phyloP scores from a whole-genome alignment of 2,329 filamentous ascomycete genomes.

The Botrytis deweyae region DNA sequence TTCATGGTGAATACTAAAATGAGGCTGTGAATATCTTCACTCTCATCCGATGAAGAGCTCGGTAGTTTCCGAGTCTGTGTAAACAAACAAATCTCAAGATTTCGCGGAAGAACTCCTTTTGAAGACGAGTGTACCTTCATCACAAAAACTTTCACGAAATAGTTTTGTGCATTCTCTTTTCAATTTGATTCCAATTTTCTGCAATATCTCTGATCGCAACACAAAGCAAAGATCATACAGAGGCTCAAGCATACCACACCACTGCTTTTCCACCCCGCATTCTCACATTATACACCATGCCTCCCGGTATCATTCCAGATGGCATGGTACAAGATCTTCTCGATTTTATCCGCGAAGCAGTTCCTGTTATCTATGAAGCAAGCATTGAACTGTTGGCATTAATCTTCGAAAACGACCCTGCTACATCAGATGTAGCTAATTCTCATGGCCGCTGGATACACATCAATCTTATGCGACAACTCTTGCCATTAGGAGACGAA shows the following conservation, averaged over 20 bases:
- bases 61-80: neutral
- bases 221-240: neutral
- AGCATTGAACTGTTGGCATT: neutral
- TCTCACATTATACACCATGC: neutral
- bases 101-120: neutral
- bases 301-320: neutral
- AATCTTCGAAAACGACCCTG: neutral
- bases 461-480: neutral
- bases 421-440: neutral
- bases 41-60: conserved; percentile 2
- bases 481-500: neutral
- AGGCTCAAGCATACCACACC: neutral
- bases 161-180: neutral
- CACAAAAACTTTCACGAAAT: no score
- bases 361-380: neutral
- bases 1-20: neutral
- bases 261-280: neutral
- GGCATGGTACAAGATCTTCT: conserved; percentile 1
- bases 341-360: neutral
- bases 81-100: neutral
- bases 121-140: neutral
- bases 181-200: neutral
- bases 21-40: neutral
- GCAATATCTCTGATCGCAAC: neutral
- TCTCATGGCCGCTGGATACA: conserved; percentile 4